Evolutionary conservation across 768 basidiomycete genomes (phyloP).

Genomic region (Dentipellis fragilis): DNA sequence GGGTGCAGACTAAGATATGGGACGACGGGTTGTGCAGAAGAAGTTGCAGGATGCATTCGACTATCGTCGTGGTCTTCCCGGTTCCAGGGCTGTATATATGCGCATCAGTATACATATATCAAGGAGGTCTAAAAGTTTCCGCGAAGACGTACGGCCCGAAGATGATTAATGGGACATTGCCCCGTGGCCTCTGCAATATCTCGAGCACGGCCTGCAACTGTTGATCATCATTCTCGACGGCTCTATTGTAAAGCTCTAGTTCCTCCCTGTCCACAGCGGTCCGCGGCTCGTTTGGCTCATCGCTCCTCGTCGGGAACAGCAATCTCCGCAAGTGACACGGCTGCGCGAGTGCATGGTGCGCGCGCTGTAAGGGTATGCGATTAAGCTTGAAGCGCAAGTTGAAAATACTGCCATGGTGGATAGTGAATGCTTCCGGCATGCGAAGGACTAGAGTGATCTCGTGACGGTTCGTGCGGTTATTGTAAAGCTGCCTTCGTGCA

Average conservation of each 20-base stretch:
- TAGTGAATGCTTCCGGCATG: neutral
- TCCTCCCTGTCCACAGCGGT: neutral
- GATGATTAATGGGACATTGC: neutral
- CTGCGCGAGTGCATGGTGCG: neutral
- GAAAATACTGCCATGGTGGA: neutral
- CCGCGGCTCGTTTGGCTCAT: neutral
- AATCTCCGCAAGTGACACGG: neutral
- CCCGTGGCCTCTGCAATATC: neutral
- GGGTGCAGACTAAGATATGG: slow-evolving; percentile 50
- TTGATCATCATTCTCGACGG: neutral
- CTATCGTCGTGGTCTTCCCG: slow-evolving; percentile 55
- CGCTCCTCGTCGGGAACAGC: neutral
- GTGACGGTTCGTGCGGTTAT: neutral
- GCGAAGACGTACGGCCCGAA: neutral
- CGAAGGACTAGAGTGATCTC: neutral
- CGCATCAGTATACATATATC: neutral
- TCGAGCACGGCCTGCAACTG: neutral
- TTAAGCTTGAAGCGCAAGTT: neutral
- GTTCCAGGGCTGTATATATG: slow-evolving; percentile 39
- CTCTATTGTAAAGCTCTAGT: neutral
- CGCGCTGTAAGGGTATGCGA: neutral
- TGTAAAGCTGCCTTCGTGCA: neutral
- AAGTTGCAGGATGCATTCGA: slow-evolving; percentile 51
- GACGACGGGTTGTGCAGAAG: slow-evolving; percentile 29
- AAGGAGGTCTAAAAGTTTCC: neutral